Evolutionary conservation across 2,329 filamentous ascomycete species (phyloP).

Genomic region (Pyrenophora teres): DNA sequence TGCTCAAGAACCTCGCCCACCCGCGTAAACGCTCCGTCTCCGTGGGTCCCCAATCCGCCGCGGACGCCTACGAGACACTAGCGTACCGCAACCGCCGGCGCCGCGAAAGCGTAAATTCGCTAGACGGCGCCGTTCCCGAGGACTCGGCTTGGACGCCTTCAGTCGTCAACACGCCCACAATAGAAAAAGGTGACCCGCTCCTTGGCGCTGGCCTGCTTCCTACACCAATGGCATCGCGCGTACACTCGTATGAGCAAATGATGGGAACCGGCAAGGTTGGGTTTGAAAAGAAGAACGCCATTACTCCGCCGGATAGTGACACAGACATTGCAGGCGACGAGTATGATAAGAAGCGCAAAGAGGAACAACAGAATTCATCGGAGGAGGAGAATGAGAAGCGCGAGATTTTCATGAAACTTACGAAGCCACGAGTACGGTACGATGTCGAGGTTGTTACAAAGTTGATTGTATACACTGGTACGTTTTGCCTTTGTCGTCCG

Average conservation of each 20-base stretch:
- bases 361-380: constrained; percentile 19
- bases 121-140: constrained; percentile 37
- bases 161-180: constrained; percentile 42
- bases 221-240: constrained; percentile 52
- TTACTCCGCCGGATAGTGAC: constrained; percentile 38
- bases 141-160: constrained; percentile 30
- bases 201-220: constrained; percentile 52
- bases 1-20: constrained; percentile 81
- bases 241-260: constrained; percentile 71
- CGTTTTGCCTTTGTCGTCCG: constrained; percentile 33
- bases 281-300: constrained; percentile 10
- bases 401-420: constrained; percentile 82
- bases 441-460: constrained; percentile 99
- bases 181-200: constrained; percentile 40
- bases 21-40: constrained; percentile 83
- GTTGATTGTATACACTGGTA: constrained; percentile 90
- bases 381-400: constrained; percentile 48
- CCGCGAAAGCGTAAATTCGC: constrained; percentile 62
- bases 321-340: constrained; percentile 39
- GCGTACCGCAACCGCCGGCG: constrained; percentile 80
- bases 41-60: constrained; percentile 91
- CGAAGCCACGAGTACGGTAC: constrained; percentile 87
- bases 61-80: constrained; percentile 93
- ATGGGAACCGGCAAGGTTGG: constrained; percentile 68
- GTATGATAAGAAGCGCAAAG: constrained; percentile 4